Percentiles rank a stretch among this genome's conserved stretches.
These are phyloP conservation scores for Capsicum chinense DNA, from an alignment of 257 asterid genomes.

Conservation along the genomic window DNA sequence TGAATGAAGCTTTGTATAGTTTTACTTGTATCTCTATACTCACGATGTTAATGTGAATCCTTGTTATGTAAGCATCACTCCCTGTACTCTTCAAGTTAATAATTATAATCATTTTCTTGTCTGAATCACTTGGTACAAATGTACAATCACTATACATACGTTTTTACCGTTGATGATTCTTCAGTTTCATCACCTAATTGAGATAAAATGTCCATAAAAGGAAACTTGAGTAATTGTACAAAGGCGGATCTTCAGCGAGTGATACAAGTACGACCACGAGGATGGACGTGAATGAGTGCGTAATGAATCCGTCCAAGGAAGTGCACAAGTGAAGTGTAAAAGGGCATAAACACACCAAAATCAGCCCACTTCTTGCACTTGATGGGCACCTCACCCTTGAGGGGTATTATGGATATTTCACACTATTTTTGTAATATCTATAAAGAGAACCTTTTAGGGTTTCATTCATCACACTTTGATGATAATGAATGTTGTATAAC, in stretches of 20 bases:
- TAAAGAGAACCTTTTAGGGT: too few species aligned
- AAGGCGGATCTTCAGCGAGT: not conserved
- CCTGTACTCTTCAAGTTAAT: not conserved
- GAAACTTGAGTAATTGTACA: not conserved
- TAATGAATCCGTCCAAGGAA: too few species aligned
- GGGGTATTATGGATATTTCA: too few species aligned
- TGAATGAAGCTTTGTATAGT: slow-evolving; percentile 51
- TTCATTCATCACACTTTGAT: too few species aligned
- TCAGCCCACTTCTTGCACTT: too few species aligned
- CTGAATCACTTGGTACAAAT: slow-evolving; percentile 15
- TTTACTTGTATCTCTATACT: slow-evolving; percentile 29
- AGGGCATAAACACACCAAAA: too few species aligned
- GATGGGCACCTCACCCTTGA: too few species aligned
- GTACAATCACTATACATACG: not conserved
- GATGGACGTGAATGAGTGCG: too few species aligned
- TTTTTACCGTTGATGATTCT: not conserved
- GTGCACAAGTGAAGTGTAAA: too few species aligned
- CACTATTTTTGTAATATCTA: too few species aligned
- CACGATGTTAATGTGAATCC: slow-evolving; percentile 24
- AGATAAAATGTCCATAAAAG: not conserved
- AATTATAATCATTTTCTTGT: not conserved
- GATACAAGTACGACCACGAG: too few species aligned
- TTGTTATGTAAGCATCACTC: slow-evolving; percentile 20
- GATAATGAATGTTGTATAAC: too few species aligned
- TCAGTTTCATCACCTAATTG: not conserved